Percentiles rank a stretch among this genome's conserved stretches.
These are phyloP conservation scores for Candida sithepensis DNA, from an alignment of 805 yeast genomes.

Conservation along the genomic window DNA sequence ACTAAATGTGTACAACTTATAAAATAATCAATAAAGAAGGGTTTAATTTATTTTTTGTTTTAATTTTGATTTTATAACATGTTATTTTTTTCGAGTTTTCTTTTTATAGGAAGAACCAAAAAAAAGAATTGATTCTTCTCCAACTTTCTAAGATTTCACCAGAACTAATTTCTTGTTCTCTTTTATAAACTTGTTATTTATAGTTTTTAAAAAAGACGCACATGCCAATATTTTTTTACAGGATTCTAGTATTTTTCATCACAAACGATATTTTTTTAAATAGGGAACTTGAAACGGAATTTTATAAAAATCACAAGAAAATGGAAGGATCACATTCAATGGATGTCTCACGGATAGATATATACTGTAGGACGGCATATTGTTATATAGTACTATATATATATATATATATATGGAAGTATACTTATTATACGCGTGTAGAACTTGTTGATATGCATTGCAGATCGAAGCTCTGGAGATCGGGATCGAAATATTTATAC, in stretches of 20 bases:
- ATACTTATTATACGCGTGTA: too few species aligned
- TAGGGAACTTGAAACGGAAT: neutral
- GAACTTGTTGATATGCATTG: too few species aligned
- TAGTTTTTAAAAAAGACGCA: neutral
- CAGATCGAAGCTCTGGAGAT: too few species aligned
- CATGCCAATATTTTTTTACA: neutral
- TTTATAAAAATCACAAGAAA: too few species aligned
- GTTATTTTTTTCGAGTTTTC: constrained; percentile 5
- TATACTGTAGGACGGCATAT: too few species aligned
- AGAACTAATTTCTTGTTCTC: constrained; percentile 4
- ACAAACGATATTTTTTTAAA: too few species aligned
- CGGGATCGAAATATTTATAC: too few species aligned
- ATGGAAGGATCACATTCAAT: too few species aligned
- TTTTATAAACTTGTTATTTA: neutral
- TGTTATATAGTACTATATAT: too few species aligned
- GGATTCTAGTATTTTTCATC: too few species aligned
- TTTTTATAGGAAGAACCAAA: neutral
- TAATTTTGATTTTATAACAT: constrained; percentile 4
- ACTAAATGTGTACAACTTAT: constrained; percentile 51
- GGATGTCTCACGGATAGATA: too few species aligned
- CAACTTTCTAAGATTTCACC: constrained; percentile 2
- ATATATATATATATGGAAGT: too few species aligned
- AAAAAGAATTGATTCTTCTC: constrained; percentile 1
- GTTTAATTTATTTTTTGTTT: constrained; percentile 10
- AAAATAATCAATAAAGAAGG: constrained; percentile 15